A percentile compares a stretch with the other conserved stretches of the same genome.
phyloP scores from a whole-genome alignment of 2,329 filamentous ascomycete species.

The Parastagonospora avenae region DNA sequence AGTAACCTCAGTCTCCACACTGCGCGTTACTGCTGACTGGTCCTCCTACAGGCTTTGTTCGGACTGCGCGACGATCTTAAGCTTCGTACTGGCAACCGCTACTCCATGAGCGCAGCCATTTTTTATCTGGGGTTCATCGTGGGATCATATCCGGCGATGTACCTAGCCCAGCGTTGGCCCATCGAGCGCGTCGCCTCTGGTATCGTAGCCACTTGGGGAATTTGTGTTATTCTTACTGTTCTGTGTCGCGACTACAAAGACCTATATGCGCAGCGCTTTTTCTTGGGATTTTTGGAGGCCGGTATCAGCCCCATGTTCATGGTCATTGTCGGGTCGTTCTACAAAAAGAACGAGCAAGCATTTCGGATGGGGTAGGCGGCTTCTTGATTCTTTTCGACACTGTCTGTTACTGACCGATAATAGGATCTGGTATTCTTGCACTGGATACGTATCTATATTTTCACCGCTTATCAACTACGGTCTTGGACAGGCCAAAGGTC shows the following conservation, averaged over 20 bases:
- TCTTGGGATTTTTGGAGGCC: constrained; percentile 61
- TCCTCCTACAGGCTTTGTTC: constrained; percentile 38
- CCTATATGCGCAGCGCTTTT: constrained; percentile 57
- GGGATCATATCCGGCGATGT: constrained; percentile 54
- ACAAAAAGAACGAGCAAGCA: constrained; percentile 63
- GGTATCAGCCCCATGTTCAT: constrained; percentile 61
- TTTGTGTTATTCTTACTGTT: constrained; percentile 53
- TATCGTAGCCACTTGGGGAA: constrained; percentile 52
- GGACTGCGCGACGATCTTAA: constrained; percentile 40
- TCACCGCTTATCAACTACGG: constrained; percentile 39
- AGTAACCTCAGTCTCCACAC: constrained; percentile 1
- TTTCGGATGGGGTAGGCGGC: constrained; percentile 58
- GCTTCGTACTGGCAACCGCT: constrained; percentile 47
- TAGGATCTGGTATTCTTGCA: constrained; percentile 65
- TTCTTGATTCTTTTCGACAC: too few relatives aligned
- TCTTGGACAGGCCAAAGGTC: constrained; percentile 35
- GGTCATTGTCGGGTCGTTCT: constrained; percentile 62
- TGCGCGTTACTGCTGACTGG: neutral
- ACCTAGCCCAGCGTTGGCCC: constrained; percentile 53
- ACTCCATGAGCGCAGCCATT: constrained; percentile 51
- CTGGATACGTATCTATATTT: constrained; percentile 36
- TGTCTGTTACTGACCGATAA: too few relatives aligned
- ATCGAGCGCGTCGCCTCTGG: constrained; percentile 54
- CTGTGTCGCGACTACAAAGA: constrained; percentile 58
- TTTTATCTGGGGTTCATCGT: constrained; percentile 57